Conservation (phyloP, 192 early-diverging fungal genomes). For the Diversispora eburnea region DNA sequence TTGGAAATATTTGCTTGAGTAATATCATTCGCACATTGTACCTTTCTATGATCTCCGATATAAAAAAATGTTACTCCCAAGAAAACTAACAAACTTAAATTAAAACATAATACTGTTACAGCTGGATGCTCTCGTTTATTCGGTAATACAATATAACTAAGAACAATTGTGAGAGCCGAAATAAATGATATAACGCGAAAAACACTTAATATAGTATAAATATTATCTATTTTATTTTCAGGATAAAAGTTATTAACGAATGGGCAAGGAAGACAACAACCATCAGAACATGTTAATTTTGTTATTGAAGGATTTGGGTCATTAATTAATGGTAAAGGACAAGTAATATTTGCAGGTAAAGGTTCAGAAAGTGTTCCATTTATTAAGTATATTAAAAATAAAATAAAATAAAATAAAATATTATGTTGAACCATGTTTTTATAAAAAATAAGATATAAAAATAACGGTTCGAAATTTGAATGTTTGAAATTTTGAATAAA, state of each 20-base stretch:
- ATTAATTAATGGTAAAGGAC: neutral
- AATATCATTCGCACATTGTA: neutral
- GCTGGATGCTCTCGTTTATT: constrained; percentile 7
- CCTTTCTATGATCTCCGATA: neutral
- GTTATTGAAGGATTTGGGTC: neutral
- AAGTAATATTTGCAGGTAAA: neutral
- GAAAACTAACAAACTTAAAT: neutral
- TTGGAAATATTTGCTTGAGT: constrained; percentile 4
- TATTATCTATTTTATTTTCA: neutral
- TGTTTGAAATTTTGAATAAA: too few species aligned
- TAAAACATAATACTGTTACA: constrained; percentile 3
- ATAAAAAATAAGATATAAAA: too few species aligned
- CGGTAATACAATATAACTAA: constrained; percentile 3
- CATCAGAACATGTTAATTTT: neutral
- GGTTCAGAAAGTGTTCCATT: too few species aligned
- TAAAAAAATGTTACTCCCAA: neutral
- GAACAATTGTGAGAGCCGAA: neutral
- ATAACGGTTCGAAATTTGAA: too few species aligned
- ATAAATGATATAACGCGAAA: neutral
- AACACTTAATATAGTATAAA: neutral
- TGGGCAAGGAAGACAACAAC: neutral
- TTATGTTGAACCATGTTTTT: too few species aligned
- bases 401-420: too few species aligned
- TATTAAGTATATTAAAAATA: too few species aligned
- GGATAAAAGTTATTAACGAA: constrained; percentile 3